Evolutionary conservation across 116 monocot species (phyloP), one percentile per base, ranked within the genome.

Genomic region (Papilionanthe hybrid): DNA sequence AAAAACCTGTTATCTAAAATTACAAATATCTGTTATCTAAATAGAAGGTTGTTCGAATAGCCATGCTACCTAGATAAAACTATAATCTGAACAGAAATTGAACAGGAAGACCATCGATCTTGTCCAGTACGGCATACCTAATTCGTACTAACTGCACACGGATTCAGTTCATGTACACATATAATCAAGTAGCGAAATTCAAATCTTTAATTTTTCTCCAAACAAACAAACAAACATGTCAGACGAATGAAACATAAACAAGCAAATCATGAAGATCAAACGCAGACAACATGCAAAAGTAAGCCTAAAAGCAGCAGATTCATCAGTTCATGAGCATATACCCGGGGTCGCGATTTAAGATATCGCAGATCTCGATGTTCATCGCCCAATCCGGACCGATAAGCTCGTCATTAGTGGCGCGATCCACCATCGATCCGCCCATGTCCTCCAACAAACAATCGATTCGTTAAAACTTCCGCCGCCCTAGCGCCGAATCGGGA

Each of bases 281-380:
- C 12, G 53, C 53, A 23, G 25, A 60, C 0, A 60, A 22, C 6
- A 60, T 60, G 60, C 23, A 60, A 69, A 68, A 68, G 29, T 28
- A 9, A 69, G 23, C 8, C 69, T 32, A 67, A 73, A 73, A 73
- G 20, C 17, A 73, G 42, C 49, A 25, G 75, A 49, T 10, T 12
- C 27, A 12, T 19, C 15, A 15, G n/a, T 12, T 48, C 5, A 23
- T 5, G 28, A 75, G 9, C 49, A 50, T 10, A 57, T 78, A 78
- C 88, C 82, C 77, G 41, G 82, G 75, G 57, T 88, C 88, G 22
- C 68, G 82, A 78, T 85, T 88, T 69, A 86, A 44, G 75, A 86
- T 79, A 50, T 89, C 86, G 75, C 89, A 89, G 79, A 89, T 89
- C 84, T 86, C 89, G 73, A 89, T 81, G 82, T 89, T 86, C 79